These are phyloP conservation scores for Rhizomucor pusillus DNA, from an alignment of 371 early-diverging fungal species.

Conservation along the genomic window DNA sequence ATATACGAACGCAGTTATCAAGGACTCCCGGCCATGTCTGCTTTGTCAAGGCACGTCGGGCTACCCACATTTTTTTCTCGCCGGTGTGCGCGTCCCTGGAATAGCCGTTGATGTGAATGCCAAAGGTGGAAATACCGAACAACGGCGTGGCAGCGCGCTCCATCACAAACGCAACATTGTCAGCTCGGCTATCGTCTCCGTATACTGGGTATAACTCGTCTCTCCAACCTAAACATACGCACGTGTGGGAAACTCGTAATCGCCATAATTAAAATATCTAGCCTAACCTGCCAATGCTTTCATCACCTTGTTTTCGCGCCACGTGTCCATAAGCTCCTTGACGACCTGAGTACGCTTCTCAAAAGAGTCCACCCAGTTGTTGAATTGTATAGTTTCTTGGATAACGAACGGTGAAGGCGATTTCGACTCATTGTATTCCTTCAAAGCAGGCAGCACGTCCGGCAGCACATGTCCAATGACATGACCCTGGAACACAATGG, in stretches of 20 bases:
- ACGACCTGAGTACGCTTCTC: slow-evolving; percentile 36
- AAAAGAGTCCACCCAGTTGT: slow-evolving; percentile 22
- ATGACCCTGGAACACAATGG: slow-evolving; percentile 24
- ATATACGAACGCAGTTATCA: slow-evolving; percentile 73
- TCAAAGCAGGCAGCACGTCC: slow-evolving; percentile 18
- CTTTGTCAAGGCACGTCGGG: slow-evolving; percentile 72
- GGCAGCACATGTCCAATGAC: slow-evolving; percentile 45
- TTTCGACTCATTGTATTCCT: slow-evolving; percentile 22
- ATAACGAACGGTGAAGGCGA: slow-evolving; percentile 31
- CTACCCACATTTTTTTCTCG: slow-evolving; percentile 80
- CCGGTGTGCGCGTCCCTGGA: slow-evolving; percentile 31
- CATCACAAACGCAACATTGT: slow-evolving; percentile 60
- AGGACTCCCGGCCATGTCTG: slow-evolving; percentile 85
- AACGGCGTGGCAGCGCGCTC: slow-evolving; percentile 80
- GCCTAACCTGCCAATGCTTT: slow-evolving; percentile 21
- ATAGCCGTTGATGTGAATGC: slow-evolving; percentile 84
- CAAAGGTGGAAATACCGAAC: slow-evolving; percentile 80
- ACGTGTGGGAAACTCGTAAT: too few relatives aligned
- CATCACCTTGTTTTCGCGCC: slow-evolving; percentile 35
- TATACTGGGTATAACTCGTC: slow-evolving; percentile 83
- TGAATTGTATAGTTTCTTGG: slow-evolving; percentile 22
- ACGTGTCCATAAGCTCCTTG: slow-evolving; percentile 35
- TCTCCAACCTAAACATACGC: slow-evolving; percentile 32
- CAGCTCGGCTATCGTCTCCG: slow-evolving; percentile 31
- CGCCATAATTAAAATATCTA: background rate